Evolutionary conservation across 179 eudicot genomes (phyloP), one percentile per base, ranked within the genome.

Genomic region (Beta lomatogona): DNA sequence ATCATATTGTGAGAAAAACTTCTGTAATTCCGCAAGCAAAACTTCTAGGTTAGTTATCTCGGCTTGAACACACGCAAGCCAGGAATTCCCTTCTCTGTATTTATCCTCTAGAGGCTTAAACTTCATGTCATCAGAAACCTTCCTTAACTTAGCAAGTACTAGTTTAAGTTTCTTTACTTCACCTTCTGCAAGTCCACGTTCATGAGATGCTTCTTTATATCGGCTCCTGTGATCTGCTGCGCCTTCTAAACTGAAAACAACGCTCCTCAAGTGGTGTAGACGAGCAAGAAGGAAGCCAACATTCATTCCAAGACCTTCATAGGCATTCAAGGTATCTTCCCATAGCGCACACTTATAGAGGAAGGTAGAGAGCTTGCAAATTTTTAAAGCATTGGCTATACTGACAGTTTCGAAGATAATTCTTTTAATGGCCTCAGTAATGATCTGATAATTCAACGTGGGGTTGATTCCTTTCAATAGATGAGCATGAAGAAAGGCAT

Each of bases 401-500:
- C 14, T 14, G 28, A 79, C 79, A 74, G 64, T 79, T 44, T 67
- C 58, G 5, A 54, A 48, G 22, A 83, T 55, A 4, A 57, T 66
- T 11, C 52, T 66, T 19, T 13, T 67, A 16, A 50, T 59, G 54
- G 41, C 13, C 10, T 28, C 65, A 28, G 19, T n/a, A 59, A 46
- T 21, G 60, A 41, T 21, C 22, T 15, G 41, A 45, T 41, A 1
- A 73, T 48, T 65, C 19, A 63, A 50, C 19, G 50, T 13, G 0
- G 71, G 48, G 46, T 80, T 61, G 10, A 79, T 55, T 66, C 79
- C 82, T 53, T 48, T 65, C 21, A 66, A 46, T 48, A 83, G 60
- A 46, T 58, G 21, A 57, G 69, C 55, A n/a, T 83, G 85, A 68
- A 79, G 85, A 79, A 83, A 83, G 21, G 79, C 61, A 14, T 60